A percentile compares a stretch with the other conserved stretches of the same genome.
phyloP scores from a whole-genome alignment of 129 eudicot species.

The Tagetes erecta region DNA sequence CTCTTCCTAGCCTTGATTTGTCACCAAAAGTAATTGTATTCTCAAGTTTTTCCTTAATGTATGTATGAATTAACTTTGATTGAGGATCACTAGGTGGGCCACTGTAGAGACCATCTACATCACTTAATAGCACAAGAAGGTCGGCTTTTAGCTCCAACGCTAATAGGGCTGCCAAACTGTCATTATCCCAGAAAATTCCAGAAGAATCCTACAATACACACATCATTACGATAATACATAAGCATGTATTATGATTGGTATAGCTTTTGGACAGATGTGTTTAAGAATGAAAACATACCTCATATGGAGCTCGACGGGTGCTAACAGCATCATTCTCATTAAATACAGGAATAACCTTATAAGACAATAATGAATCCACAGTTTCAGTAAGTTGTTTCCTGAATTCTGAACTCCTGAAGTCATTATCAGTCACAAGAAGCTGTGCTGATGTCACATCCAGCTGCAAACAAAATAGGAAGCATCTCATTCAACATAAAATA shows the following conservation, averaged over 20 bases:
- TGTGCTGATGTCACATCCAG: slow-evolving; percentile 88
- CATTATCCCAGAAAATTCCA: slow-evolving; percentile 98
- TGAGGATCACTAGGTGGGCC: slow-evolving; percentile 92
- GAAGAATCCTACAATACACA: slow-evolving; percentile 69
- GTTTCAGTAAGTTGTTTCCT: slow-evolving; percentile 80
- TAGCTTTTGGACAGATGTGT: not conserved
- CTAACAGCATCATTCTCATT: slow-evolving; percentile 94
- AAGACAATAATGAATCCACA: slow-evolving; percentile 60
- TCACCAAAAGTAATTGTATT: slow-evolving; percentile 85
- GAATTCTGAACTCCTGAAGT: slow-evolving; percentile 82
- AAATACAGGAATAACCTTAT: slow-evolving; percentile 79
- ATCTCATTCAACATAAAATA: slow-evolving; percentile 2
- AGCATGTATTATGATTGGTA: not conserved
- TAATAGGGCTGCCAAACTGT: slow-evolving; percentile 86
- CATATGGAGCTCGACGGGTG: slow-evolving; percentile 93
- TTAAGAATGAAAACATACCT: slow-evolving; percentile 49
- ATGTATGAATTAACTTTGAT: slow-evolving; percentile 61
- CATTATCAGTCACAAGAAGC: slow-evolving; percentile 90
- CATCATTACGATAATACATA: not conserved
- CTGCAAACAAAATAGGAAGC: slow-evolving; percentile 39
- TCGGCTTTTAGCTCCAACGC: slow-evolving; percentile 98
- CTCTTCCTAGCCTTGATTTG: slow-evolving; percentile 94
- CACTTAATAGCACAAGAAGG: slow-evolving; percentile 86
- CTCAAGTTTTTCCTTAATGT: slow-evolving; percentile 61
- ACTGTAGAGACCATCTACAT: slow-evolving; percentile 94